Evolutionary conservation across 176 grass and related monocot genomes (phyloP).

Genomic region (Puya raimondii): DNA sequence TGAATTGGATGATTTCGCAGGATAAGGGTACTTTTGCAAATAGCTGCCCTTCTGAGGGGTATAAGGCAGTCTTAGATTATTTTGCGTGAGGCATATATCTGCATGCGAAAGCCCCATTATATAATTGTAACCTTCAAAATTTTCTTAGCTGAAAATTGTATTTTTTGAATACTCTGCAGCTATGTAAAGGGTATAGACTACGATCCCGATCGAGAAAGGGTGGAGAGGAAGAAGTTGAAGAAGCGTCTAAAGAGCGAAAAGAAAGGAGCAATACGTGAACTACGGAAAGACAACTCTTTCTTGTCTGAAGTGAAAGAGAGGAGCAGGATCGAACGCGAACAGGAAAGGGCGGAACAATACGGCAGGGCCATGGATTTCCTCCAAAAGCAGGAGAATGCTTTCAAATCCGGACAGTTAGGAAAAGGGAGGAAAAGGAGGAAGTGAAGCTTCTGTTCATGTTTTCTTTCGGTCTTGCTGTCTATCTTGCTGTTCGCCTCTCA

Average conservation of each 20-base stretch:
- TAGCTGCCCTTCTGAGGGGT: no score
- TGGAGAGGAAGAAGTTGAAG: constrained; percentile 67
- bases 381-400: constrained; percentile 88
- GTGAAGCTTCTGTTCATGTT: constrained; percentile 28
- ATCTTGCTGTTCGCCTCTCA: no score
- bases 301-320: constrained; percentile 57
- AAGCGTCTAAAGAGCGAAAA: constrained; percentile 71
- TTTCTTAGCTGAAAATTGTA: constrained; percentile 6
- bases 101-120: not conserved
- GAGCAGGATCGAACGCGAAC: constrained; percentile 44
- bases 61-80: no score
- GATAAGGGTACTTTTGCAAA: no score
- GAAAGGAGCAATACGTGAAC: constrained; percentile 58
- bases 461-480: not conserved
- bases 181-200: constrained; percentile 90
- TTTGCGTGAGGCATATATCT: no score
- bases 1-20: no score
- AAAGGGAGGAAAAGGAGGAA: constrained; percentile 75
- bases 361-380: constrained; percentile 63
- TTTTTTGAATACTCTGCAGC: constrained; percentile 31
- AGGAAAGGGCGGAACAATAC: constrained; percentile 63
- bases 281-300: constrained; percentile 79
- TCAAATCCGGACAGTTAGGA: constrained; percentile 82
- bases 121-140: not conserved
- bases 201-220: constrained; percentile 91